These are phyloP conservation scores for Lolium multiflorum DNA, from an alignment of 176 grass and related monocot genomes.

Conservation along the genomic window DNA sequence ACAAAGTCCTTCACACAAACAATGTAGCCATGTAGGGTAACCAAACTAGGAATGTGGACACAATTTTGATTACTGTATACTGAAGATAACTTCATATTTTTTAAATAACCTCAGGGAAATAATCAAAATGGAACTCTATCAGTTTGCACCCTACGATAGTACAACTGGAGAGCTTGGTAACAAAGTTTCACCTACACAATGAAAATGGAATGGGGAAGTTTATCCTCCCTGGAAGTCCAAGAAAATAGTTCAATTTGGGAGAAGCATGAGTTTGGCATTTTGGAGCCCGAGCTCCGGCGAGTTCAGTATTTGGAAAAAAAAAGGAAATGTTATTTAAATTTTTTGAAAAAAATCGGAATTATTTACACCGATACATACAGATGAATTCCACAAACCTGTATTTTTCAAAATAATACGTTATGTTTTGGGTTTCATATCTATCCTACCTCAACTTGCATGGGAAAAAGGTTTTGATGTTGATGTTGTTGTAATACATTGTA, in stretches of 20 bases:
- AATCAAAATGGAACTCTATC: background rate
- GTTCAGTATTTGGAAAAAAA: no score
- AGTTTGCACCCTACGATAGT: constrained; percentile 5
- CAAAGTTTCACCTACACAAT: background rate
- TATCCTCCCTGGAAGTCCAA: background rate
- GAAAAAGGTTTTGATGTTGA: no score
- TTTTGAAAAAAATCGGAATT: no score
- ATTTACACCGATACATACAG: no score
- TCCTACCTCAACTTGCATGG: no score
- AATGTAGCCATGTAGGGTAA: background rate
- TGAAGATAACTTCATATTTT: background rate
- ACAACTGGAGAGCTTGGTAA: background rate
- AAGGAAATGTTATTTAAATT: no score
- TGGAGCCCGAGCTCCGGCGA: no score
- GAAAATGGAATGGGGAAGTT: background rate
- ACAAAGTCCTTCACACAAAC: background rate
- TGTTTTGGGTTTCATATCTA: no score
- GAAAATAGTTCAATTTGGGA: background rate
- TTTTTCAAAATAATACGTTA: no score
- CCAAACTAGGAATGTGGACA: background rate
- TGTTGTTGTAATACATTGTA: no score
- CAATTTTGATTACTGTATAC: background rate
- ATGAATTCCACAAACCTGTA: no score
- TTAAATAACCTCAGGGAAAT: background rate
- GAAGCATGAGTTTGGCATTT: background rate